These are phyloP conservation scores for Colletotrichum truncatum DNA, from an alignment of 2,329 filamentous ascomycete species.

Conservation along the genomic window DNA sequence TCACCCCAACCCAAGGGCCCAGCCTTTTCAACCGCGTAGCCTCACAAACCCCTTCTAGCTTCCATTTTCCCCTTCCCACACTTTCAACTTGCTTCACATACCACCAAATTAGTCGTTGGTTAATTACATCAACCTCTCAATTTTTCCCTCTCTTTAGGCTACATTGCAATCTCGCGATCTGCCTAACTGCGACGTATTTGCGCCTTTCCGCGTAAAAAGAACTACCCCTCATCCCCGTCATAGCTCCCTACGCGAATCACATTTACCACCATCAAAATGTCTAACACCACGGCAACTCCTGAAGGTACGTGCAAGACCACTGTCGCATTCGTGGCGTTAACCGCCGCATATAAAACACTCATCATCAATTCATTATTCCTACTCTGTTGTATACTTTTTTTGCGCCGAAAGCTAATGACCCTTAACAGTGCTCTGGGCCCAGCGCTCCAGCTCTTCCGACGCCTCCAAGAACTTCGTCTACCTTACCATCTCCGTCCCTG, in stretches of 20 bases:
- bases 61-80: constrained; percentile 7
- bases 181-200: constrained; percentile 14
- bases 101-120: background rate
- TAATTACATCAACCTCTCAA: background rate
- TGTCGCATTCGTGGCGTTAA: background rate
- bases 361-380: background rate
- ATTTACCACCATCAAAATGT: constrained; percentile 34
- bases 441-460: constrained; percentile 87
- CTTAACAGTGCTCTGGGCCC: constrained; percentile 89
- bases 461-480: constrained; percentile 93
- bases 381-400: background rate
- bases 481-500: constrained; percentile 88
- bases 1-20: constrained; percentile 21
- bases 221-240: constrained; percentile 30
- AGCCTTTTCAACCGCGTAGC: constrained; percentile 27
- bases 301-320: constrained; percentile 46
- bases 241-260: constrained; percentile 27
- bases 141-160: background rate
- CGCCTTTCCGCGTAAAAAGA: constrained; percentile 15
- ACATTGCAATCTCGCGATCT: constrained; percentile 9
- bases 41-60: constrained; percentile 26
- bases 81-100: background rate
- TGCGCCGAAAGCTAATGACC: constrained; percentile 2
- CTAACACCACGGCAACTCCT: constrained; percentile 42
- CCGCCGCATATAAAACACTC: background rate